Evolutionary conservation across 371 early-diverging fungal genomes (phyloP).

Genomic region (Massospora cicadina): DNA sequence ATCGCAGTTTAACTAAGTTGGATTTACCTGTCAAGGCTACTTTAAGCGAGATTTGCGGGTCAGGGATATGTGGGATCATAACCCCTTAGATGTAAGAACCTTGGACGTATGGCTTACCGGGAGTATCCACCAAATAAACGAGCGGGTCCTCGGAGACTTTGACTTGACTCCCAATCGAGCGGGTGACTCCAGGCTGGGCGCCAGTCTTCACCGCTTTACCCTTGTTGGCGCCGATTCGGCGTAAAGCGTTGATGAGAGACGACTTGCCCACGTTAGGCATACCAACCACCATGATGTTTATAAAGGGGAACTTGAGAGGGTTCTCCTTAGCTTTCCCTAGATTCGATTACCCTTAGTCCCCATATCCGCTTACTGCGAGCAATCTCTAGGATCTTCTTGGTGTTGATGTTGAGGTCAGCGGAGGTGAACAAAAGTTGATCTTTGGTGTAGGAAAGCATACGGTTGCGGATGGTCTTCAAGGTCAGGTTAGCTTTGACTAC

Average conservation of each 20-base stretch:
- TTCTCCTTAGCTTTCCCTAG: slow-evolving; percentile 14
- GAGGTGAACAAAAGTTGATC: slow-evolving; percentile 48
- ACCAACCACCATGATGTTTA: slow-evolving; percentile 73
- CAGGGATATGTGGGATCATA: slow-evolving; percentile 66
- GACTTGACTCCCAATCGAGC: slow-evolving; percentile 58
- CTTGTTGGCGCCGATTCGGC: slow-evolving; percentile 46
- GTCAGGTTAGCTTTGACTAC: not conserved
- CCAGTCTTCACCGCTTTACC: slow-evolving; percentile 73
- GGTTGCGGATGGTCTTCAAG: not conserved
- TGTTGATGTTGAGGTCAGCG: slow-evolving; percentile 34
- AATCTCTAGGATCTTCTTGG: slow-evolving; percentile 39
- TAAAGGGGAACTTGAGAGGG: slow-evolving; percentile 19
- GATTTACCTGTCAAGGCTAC: slow-evolving; percentile 55
- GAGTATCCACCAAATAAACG: slow-evolving; percentile 81
- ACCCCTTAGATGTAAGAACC: slow-evolving; percentile 23
- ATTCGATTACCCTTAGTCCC: not conserved
- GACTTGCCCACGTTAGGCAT: slow-evolving; percentile 96
- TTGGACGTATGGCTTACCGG: slow-evolving; percentile 25
- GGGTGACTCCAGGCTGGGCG: slow-evolving; percentile 75
- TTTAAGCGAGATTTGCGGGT: slow-evolving; percentile 53
- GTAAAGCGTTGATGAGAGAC: slow-evolving; percentile 68
- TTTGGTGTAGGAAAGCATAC: not conserved
- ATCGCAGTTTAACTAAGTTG: not conserved
- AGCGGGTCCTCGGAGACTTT: slow-evolving; percentile 71
- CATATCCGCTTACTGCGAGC: slow-evolving; percentile 25